These are phyloP conservation scores for Paecilomyces formosus DNA, from an alignment of 2,329 filamentous ascomycete genomes.

Conservation along the genomic window DNA sequence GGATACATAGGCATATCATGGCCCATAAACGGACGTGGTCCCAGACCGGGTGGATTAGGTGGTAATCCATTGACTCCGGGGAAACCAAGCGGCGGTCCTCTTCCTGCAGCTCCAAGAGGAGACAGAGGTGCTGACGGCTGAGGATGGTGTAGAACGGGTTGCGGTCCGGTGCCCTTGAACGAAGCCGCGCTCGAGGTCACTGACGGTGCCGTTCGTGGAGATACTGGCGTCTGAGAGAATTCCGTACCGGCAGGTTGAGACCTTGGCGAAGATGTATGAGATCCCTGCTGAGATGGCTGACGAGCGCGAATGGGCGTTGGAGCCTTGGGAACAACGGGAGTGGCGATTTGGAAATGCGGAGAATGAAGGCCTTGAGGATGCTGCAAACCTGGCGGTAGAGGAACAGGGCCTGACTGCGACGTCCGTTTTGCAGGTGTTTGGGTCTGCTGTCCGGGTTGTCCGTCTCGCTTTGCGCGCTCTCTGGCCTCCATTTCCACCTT, in stretches of 20 bases:
- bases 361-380: constrained; percentile 59
- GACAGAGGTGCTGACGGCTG: constrained; percentile 58
- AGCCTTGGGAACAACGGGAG: constrained; percentile 73
- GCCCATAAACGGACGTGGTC: constrained; percentile 44
- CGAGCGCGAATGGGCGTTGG: constrained; percentile 71
- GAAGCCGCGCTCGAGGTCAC: constrained; percentile 56
- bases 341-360: constrained; percentile 70
- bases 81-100: constrained; percentile 47
- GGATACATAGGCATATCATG: constrained; percentile 51
- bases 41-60: constrained; percentile 49
- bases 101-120: constrained; percentile 55
- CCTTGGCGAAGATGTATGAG: constrained; percentile 59
- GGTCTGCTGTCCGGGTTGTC: constrained; percentile 10
- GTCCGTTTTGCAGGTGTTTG: constrained; percentile 43
- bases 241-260: constrained; percentile 41
- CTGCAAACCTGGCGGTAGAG: constrained; percentile 47
- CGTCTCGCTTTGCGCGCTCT: constrained; percentile 39
- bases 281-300: constrained; percentile 71
- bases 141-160: constrained; percentile 47
- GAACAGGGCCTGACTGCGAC: constrained; percentile 50
- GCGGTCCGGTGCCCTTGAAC: constrained; percentile 51
- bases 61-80: constrained; percentile 45
- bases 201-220: constrained; percentile 54
- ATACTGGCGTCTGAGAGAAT: constrained; percentile 57
- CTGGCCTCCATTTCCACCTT: constrained; percentile 41